Evolutionary conservation across 805 yeast genomes (phyloP).

Genomic region (Maudiozyma bulderi): DNA sequence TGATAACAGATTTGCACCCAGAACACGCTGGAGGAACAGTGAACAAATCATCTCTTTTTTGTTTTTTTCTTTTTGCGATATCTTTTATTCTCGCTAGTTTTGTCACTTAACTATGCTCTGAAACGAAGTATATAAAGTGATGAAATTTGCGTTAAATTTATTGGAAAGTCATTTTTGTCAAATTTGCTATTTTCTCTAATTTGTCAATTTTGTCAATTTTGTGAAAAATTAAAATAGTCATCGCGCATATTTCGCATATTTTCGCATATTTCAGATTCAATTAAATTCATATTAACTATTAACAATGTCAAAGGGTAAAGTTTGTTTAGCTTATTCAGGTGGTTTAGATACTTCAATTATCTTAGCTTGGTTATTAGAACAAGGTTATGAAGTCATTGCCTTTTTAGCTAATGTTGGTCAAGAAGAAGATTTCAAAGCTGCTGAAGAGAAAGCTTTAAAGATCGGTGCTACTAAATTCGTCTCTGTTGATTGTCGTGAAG

Average conservation of each 20-base stretch:
- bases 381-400: constrained; percentile 97
- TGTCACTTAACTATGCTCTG: constrained; percentile 10
- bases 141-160: too few relatives aligned
- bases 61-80: too few relatives aligned
- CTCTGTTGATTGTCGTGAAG: constrained; percentile 87
- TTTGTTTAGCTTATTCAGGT: constrained; percentile 98
- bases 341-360: constrained; percentile 97
- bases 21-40: too few relatives aligned
- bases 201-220: too few relatives aligned
- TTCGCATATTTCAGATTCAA: background rate
- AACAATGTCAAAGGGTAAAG: constrained; percentile 91
- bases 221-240: background rate
- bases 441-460: constrained; percentile 89
- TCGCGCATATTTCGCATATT: background rate
- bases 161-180: too few relatives aligned
- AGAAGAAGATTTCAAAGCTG: constrained; percentile 98
- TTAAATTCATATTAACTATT: background rate
- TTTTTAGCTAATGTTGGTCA: constrained; percentile 98
- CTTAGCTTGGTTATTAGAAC: constrained; percentile 94
- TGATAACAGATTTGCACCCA: too few relatives aligned
- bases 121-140: background rate
- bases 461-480: constrained; percentile 97
- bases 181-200: too few relatives aligned
- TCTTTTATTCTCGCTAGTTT: constrained; percentile 8
- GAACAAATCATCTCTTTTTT: too few relatives aligned